phyloP scores from a whole-genome alignment of 805 yeast species.

The Candida yuanshanica region DNA sequence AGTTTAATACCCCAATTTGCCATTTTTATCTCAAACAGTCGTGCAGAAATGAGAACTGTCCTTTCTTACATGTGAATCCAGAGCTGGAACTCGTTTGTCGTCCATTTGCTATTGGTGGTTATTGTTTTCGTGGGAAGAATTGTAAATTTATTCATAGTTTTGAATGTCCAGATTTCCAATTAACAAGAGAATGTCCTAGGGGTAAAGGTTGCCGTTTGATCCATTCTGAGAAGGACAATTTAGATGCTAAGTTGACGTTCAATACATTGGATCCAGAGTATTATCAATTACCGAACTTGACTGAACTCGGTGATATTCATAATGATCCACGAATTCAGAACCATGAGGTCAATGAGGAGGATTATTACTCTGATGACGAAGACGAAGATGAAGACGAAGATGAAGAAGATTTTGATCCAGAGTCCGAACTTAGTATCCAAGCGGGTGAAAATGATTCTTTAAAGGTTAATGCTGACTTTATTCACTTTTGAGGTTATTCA shows the following conservation, averaged over 20 bases:
- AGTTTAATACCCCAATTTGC: conserved; percentile 60
- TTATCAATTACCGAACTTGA: conserved; percentile 20
- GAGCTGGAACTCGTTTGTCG: conserved; percentile 47
- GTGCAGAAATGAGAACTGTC: conserved; percentile 46
- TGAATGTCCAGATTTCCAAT: conserved; percentile 69
- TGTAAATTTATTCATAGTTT: conserved; percentile 55
- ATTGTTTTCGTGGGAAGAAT: conserved; percentile 53
- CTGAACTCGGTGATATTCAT: conserved; percentile 10
- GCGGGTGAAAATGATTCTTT: conserved; percentile 6
- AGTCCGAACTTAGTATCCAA: conserved; percentile 1
- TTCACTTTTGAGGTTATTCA: conserved; percentile 15
- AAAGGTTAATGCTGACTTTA: conserved; percentile 23
- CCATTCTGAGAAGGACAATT: conserved; percentile 35
- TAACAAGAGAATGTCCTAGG: conserved; percentile 52
- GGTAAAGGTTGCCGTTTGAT: conserved; percentile 45
- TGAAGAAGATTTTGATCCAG: conserved; percentile 17
- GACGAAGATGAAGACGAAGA: conserved; percentile 27
- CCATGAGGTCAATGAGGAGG: conserved; percentile 18
- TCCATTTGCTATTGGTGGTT: conserved; percentile 63
- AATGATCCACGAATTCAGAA: conserved; percentile 20
- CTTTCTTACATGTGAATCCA: conserved; percentile 44
- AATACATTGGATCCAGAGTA: conserved; percentile 15
- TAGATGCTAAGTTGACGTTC: conserved; percentile 20
- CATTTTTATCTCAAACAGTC: conserved; percentile 39
- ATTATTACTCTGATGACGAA: conserved; percentile 13